These are phyloP conservation scores for Aspergillus carlsbadensis DNA, from an alignment of 495 filamentous ascomycete genomes.

Conservation along the genomic window DNA sequence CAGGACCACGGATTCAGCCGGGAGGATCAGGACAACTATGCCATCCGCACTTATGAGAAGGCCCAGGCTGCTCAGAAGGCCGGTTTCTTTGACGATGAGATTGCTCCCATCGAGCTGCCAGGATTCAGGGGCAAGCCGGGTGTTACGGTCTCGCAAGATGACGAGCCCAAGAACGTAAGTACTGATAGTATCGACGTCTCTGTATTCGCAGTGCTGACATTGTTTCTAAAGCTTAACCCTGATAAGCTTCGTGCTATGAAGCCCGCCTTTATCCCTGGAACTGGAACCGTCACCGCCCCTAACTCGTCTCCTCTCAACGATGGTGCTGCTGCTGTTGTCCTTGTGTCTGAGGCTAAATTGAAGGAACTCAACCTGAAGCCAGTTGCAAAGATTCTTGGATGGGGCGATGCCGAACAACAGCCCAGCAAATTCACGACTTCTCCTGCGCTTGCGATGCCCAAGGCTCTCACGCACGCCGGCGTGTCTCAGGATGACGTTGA, in stretches of 20 bases:
- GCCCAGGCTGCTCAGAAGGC: constrained; percentile 79
- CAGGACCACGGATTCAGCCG: constrained; percentile 76
- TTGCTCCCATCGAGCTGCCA: constrained; percentile 83
- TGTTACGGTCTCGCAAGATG: constrained; percentile 77
- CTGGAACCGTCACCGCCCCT: constrained; percentile 91
- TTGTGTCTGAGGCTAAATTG: constrained; percentile 86
- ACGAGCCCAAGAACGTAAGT: constrained; percentile 87
- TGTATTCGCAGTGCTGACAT: background rate
- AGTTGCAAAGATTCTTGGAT: constrained; percentile 91
- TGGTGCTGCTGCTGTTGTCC: constrained; percentile 83
- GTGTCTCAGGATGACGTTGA: constrained; percentile 74
- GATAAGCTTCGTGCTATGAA: constrained; percentile 83
- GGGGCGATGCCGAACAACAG: constrained; percentile 88
- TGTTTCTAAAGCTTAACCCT: constrained; percentile 67
- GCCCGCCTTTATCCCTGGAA: constrained; percentile 77
- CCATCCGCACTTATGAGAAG: constrained; percentile 86
- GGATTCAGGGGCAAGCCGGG: constrained; percentile 88
- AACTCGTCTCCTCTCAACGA: constrained; percentile 97
- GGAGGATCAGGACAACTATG: constrained; percentile 88
- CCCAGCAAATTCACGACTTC: constrained; percentile 95
- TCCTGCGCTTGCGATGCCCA: constrained; percentile 92
- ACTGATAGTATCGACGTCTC: background rate
- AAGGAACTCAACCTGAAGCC: constrained; percentile 87
- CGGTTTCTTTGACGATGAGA: constrained; percentile 80
- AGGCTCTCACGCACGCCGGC: constrained; percentile 89